phyloP scores from a whole-genome alignment of 805 yeast species.

The Nakazawaea anatomiae region DNA sequence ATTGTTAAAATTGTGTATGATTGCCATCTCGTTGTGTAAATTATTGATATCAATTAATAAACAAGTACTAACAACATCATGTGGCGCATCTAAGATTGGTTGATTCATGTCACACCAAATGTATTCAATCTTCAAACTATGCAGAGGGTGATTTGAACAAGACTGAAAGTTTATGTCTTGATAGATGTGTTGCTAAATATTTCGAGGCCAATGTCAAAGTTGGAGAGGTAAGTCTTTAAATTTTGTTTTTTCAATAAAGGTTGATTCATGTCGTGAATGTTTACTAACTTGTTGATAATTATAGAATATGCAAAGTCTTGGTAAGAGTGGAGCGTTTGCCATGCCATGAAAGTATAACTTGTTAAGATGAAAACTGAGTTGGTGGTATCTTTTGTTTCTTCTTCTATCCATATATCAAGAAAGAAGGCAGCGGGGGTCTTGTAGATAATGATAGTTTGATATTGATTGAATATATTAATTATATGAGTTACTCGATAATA shows the following conservation, averaged over 20 bases:
- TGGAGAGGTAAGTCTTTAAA: slow-evolving; percentile 51
- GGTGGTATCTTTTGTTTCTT: too few relatives aligned
- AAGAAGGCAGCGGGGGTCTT: too few relatives aligned
- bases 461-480: too few relatives aligned
- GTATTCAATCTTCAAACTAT: slow-evolving; percentile 59
- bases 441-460: too few relatives aligned
- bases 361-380: too few relatives aligned
- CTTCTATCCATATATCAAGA: too few relatives aligned
- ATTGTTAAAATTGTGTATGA: too few relatives aligned
- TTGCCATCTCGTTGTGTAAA: too few relatives aligned
- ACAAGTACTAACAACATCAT: not conserved
- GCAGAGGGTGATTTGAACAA: slow-evolving; percentile 69
- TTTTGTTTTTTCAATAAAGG: not conserved
- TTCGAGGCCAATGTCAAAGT: slow-evolving; percentile 92
- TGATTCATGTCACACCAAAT: slow-evolving; percentile 82
- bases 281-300: not conserved
- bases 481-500: not conserved
- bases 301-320: slow-evolving; percentile 30
- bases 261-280: not conserved
- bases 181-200: slow-evolving; percentile 93
- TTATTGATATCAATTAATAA: too few relatives aligned
- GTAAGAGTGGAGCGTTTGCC: slow-evolving; percentile 27
- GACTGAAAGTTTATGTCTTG: slow-evolving; percentile 81
- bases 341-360: slow-evolving; percentile 1
- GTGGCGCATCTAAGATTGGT: slow-evolving; percentile 41